These are phyloP conservation scores for Phoma sp. DNA, from an alignment of 2,329 filamentous ascomycete genomes.

Conservation along the genomic window DNA sequence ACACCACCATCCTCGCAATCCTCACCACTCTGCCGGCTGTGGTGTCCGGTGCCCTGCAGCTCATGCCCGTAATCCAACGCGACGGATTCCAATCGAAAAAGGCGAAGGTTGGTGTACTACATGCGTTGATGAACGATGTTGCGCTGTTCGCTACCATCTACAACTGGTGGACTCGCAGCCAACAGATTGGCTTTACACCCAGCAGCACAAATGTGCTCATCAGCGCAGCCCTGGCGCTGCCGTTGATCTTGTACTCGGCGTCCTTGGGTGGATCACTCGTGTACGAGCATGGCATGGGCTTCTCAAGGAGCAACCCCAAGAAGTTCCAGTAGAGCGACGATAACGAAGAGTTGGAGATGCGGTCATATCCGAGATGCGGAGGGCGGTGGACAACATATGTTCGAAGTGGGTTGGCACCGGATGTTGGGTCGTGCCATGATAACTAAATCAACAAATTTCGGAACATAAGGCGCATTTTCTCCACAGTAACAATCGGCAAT, in stretches of 20 bases:
- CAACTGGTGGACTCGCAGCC: slow-evolving; percentile 54
- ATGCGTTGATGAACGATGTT: slow-evolving; percentile 54
- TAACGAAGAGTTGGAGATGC: background rate
- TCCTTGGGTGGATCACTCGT: slow-evolving; percentile 55
- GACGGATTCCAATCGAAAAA: slow-evolving; percentile 54
- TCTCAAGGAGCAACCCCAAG: slow-evolving; percentile 37
- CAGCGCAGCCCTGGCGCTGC: slow-evolving; percentile 45
- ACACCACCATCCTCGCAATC: slow-evolving; percentile 53
- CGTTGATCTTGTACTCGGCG: slow-evolving; percentile 49
- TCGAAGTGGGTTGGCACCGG: background rate
- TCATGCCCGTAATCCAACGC: slow-evolving; percentile 52
- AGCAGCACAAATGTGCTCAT: slow-evolving; percentile 47
- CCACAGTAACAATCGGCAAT: slow-evolving; percentile 1
- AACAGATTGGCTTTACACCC: slow-evolving; percentile 44
- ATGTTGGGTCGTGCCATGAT: background rate
- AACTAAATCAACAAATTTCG: background rate
- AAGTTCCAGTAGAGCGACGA: slow-evolving; percentile 8
- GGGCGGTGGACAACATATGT: background rate
- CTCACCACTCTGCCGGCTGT: slow-evolving; percentile 43
- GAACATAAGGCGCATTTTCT: background rate
- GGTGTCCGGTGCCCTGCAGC: slow-evolving; percentile 45
- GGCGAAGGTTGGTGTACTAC: slow-evolving; percentile 51
- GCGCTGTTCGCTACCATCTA: slow-evolving; percentile 49
- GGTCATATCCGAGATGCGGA: background rate
- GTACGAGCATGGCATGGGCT: slow-evolving; percentile 57